Percentiles rank a stretch among this genome's conserved stretches.
Conservation (phyloP, 805 yeast species). For the Saccharomycopsis sp. region DNA sequence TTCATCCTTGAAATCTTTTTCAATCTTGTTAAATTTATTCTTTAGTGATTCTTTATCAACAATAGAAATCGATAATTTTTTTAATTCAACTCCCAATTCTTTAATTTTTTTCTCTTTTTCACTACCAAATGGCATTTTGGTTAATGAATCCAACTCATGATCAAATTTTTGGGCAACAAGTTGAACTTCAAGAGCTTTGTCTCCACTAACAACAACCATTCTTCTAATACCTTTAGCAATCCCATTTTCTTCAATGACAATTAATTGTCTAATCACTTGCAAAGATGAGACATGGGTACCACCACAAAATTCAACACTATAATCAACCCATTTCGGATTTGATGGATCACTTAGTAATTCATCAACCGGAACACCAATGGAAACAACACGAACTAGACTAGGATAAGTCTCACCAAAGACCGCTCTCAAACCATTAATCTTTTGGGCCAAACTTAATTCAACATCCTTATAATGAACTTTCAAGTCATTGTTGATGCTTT, state of each 20-base stretch:
- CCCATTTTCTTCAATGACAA: conserved; percentile 90
- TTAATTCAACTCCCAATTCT: conserved; percentile 76
- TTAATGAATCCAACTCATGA: conserved; percentile 50
- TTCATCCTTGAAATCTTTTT: conserved; percentile 84
- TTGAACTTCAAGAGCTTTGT: conserved; percentile 86
- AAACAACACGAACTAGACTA: conserved; percentile 96
- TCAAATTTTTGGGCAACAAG: conserved; percentile 70
- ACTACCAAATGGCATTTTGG: conserved; percentile 61
- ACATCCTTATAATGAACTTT: conserved; percentile 82
- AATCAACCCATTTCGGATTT: conserved; percentile 65
- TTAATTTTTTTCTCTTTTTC: conserved; percentile 77
- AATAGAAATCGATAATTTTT: conserved; percentile 76
- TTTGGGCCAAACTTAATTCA: conserved; percentile 60
- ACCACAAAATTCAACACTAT: conserved; percentile 95
- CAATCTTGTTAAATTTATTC: conserved; percentile 67
- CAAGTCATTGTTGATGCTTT: conserved; percentile 62
- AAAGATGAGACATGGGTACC: conserved; percentile 96
- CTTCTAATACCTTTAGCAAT: conserved; percentile 98
- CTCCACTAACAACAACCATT: conserved; percentile 94
- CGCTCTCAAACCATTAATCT: conserved; percentile 85
- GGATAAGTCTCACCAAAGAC: conserved; percentile 99
- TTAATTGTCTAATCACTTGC: conserved; percentile 86
- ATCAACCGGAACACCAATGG: conserved; percentile 87
- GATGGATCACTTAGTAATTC: conserved; percentile 67
- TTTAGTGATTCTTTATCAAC: conserved; percentile 70